Evolutionary conservation across 495 filamentous ascomycete species (phyloP).

Genomic region (Parathielavia hyrcaniae): DNA sequence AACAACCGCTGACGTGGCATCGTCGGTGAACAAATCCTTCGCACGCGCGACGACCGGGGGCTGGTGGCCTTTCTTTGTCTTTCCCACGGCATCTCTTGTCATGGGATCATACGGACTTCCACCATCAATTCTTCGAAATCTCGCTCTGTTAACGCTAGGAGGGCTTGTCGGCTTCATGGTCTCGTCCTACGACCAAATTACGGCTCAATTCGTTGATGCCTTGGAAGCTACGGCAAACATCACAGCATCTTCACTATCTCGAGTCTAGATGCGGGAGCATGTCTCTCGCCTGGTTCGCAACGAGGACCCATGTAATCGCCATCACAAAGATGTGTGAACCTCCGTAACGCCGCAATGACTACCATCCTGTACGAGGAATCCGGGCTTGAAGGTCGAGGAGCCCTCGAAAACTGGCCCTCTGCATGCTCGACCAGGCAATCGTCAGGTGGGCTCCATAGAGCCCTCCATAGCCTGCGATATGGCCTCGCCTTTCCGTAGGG

Average conservation of each 20-base stretch:
- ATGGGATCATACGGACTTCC: slow-evolving; percentile 44
- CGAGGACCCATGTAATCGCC: background rate
- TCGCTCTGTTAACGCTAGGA: slow-evolving; percentile 38
- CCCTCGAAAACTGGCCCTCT: background rate
- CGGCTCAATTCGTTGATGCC: background rate
- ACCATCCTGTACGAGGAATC: background rate
- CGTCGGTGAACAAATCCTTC: slow-evolving; percentile 25
- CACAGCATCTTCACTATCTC: background rate
- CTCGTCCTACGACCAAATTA: slow-evolving; percentile 21
- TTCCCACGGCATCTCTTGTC: slow-evolving; percentile 37
- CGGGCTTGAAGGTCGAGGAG: background rate
- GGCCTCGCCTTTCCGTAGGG: background rate
- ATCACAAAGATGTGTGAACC: background rate
- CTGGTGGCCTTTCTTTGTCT: slow-evolving; percentile 44
- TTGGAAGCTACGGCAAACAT: background rate
- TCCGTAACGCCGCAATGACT: background rate
- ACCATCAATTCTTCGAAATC: slow-evolving; percentile 39
- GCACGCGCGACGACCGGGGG: slow-evolving; percentile 18
- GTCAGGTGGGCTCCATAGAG: background rate
- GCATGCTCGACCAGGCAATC: background rate
- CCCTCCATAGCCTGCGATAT: background rate
- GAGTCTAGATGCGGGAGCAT: background rate
- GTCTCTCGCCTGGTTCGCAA: background rate
- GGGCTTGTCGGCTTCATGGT: slow-evolving; percentile 25
- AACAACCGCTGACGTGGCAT: slow-evolving; percentile 31